Evolutionary conservation across 306 rosid species (phyloP), one percentile per base, ranked within the genome.

Genomic region (Acacia acuminata): DNA sequence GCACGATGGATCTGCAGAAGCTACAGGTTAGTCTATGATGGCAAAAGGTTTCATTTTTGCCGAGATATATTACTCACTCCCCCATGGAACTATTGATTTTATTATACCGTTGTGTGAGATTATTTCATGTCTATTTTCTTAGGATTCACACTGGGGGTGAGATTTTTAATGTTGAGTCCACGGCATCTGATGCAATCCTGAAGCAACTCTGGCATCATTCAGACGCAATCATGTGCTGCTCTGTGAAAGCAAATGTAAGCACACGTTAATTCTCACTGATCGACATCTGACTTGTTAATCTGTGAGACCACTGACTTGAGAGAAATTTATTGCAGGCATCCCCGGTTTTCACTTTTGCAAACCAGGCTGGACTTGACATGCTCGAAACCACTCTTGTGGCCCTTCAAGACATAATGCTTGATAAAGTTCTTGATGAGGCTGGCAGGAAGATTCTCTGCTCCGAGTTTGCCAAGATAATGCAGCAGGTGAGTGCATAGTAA

Each of bases 281-380:
- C 4, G 10, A 55, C 25, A 55, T 19, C 22, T 16, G 10, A 4
- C 22, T 2, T 5, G 19, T 13, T 63, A 63, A 27, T 60, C 67
- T 24, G 8, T 25, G 38, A 73, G 36, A 7, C 44, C 7, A 30
- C 51, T 80, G 48, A 72, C 74, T 80, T 36, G 11, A 12, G 4
- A 24, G 2, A n/a, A 38, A 81, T 51, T 15, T 47, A 12, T 80
- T 85, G 78, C 94, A 96, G 99, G 92, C 98, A 69, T 91, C 98
- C 74, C 97, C 99, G 0, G 90, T 94, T 19, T 96, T 96, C 90
- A 94, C 94, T 79, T 96, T 96, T 80, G 94, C 98, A 8, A 96
- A 96, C 87, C 99, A 94, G 80, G 98, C 99, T 12, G 99, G 99
- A 6, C 92, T 96, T 4, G 98, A 96, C 91, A 92, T 96, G 98